phyloP scores from a whole-genome alignment of 495 filamentous ascomycete species.

The Cryomyces antarcticus region DNA sequence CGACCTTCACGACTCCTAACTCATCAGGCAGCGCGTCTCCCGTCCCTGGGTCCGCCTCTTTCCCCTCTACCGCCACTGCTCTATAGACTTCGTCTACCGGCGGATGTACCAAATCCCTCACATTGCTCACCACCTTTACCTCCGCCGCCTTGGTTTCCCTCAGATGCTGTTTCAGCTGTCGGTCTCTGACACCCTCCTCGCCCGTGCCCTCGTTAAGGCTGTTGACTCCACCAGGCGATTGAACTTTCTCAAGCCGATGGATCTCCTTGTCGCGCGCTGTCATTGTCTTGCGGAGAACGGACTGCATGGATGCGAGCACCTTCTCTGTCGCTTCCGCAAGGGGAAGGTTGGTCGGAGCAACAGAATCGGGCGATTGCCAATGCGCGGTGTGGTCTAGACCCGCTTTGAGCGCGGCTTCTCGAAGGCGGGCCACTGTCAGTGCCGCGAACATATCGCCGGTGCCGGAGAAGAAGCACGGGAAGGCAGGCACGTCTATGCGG shows the following conservation, averaged over 20 bases:
- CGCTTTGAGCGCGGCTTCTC: constrained; percentile 45
- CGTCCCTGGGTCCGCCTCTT: background rate
- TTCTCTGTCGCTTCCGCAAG: constrained; percentile 65
- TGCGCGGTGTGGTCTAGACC: constrained; percentile 9
- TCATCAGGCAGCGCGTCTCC: background rate
- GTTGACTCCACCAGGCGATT: constrained; percentile 1
- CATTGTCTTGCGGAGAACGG: constrained; percentile 58
- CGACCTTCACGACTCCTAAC: background rate
- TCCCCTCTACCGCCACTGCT: constrained; percentile 24
- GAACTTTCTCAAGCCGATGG: constrained; percentile 12
- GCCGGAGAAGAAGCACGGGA: constrained; percentile 84
- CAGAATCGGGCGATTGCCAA: constrained; percentile 32
- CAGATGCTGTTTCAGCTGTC: constrained; percentile 42
- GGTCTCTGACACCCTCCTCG: constrained; percentile 23
- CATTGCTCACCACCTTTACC: constrained; percentile 55
- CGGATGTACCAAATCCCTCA: constrained; percentile 39
- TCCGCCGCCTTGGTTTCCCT: constrained; percentile 58
- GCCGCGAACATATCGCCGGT: constrained; percentile 98
- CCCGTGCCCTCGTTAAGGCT: constrained; percentile 12
- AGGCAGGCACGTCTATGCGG: constrained; percentile 61
- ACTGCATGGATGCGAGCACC: constrained; percentile 86
- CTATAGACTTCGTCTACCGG: constrained; percentile 31
- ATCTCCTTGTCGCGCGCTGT: constrained; percentile 40
- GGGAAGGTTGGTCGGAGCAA: constrained; percentile 43
- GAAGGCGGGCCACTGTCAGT: constrained; percentile 64